Conservation (phyloP, 371 early-diverging fungal genomes). For the Globomyces sp. region DNA sequence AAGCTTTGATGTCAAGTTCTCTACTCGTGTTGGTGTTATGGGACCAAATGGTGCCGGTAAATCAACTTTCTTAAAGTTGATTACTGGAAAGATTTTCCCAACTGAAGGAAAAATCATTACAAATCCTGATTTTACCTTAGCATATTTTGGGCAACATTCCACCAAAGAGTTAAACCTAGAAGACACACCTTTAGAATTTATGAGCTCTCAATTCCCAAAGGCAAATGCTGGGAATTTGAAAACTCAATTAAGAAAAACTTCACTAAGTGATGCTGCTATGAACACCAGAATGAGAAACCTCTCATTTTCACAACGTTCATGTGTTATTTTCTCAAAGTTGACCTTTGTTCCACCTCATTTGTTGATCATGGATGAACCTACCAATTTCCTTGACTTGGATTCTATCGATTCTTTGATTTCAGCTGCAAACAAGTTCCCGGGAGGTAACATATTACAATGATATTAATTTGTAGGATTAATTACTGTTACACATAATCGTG, state of each 20-base stretch:
- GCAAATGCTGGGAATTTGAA: constrained; percentile 81
- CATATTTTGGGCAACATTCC: constrained; percentile 78
- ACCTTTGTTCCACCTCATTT: constrained; percentile 95
- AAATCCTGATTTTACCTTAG: constrained; percentile 68
- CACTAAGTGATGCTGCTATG: constrained; percentile 79
- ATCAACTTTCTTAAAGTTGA: constrained; percentile 92
- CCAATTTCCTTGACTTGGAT: constrained; percentile 87
- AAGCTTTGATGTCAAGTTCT: constrained; percentile 95
- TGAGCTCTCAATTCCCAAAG: constrained; percentile 89
- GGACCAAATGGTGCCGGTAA: constrained; percentile 99
- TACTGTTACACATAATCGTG: constrained; percentile 75
- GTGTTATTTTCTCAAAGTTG: constrained; percentile 95
- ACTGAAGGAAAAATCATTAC: constrained; percentile 97
- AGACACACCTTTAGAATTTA: constrained; percentile 86
- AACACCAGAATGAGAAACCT: constrained; percentile 87
- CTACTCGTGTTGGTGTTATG: constrained; percentile 94
- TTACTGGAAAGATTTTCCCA: constrained; percentile 92
- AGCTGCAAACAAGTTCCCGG: too few species aligned
- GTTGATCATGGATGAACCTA: constrained; percentile 96
- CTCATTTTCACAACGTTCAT: constrained; percentile 99
- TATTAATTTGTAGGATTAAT: constrained; percentile 52
- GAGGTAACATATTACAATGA: too few species aligned
- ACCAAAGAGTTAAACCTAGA: constrained; percentile 86
- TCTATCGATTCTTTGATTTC: constrained; percentile 71
- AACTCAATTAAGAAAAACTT: constrained; percentile 84